Base-by-base conservation (phyloP, 257 asterid species). In the Solanum dulcamara region DNA sequence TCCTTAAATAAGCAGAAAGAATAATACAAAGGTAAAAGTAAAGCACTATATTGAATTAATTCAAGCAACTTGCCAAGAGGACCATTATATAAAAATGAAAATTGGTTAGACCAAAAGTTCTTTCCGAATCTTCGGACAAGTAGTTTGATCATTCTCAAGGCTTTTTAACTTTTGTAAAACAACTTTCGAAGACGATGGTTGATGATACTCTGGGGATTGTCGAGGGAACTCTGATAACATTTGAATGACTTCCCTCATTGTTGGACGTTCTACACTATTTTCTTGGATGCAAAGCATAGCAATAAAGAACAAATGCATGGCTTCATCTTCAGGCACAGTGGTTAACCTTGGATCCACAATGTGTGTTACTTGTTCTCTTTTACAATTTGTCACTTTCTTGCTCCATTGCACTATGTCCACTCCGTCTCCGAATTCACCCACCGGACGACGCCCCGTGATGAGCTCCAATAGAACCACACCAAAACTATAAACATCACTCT, bases 241-340 rank as follows among this genome's bases (percentile, higher is more conserved):
- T 87, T 96, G 98, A 88, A 94, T 97, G 46, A 96, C 99, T 88
- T 92, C 97, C 32, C 99, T 88, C 99, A 94, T 93, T 51, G 95
- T 91, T 46, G 99, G 99, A 32, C 99, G 89, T 84, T 96, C 97
- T 70, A 96, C 91, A 80, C 95, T 94, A 83, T 92, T 92, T 35
- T 94, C 98, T 85, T 93, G 98, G 26, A 91, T 83, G 86, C 99
- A 94, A 24, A 96, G 96, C 96, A 96, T 93, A 80, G 98, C 95
- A 7, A 96, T 88, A 90, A 94, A 94, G 90, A 93, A 94, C 81
- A 96, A 66, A 88, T 95, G 98, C 92, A 91, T 90, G 26, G 96
- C 93, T 75, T 94, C 98, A 3, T 94, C 98, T 80, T 87, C 89
- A 4, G 95, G 98, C 82, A 91, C 93, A 13, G 86, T 86, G 9